These are phyloP conservation scores for Mycena leptocephala DNA, from an alignment of 768 basidiomycete species.

Conservation along the genomic window DNA sequence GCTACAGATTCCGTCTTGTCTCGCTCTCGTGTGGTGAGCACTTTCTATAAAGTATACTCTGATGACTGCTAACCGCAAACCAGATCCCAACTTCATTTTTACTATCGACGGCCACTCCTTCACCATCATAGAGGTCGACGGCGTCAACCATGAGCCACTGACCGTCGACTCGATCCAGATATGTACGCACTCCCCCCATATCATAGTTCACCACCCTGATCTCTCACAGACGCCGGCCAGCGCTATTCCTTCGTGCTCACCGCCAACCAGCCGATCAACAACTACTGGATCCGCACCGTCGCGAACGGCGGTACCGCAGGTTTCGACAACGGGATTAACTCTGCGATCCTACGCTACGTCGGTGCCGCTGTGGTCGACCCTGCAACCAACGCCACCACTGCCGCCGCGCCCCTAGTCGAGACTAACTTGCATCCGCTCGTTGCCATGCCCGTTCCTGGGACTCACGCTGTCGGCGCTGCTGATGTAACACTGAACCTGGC, in stretches of 20 bases:
- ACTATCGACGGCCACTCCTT: slow-evolving; percentile 61
- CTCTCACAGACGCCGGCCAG: slow-evolving; percentile 47
- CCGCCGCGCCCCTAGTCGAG: slow-evolving; percentile 53
- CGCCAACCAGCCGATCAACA: slow-evolving; percentile 62
- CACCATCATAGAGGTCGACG: slow-evolving; percentile 59
- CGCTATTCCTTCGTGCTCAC: slow-evolving; percentile 62
- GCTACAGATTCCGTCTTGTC: slow-evolving; percentile 58
- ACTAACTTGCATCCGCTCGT: slow-evolving; percentile 55
- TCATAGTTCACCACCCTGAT: slow-evolving; percentile 5
- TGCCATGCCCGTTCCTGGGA: slow-evolving; percentile 17
- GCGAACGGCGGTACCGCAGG: slow-evolving; percentile 44
- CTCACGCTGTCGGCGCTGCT: slow-evolving; percentile 7
- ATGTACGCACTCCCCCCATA: not conserved
- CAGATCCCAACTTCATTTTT: slow-evolving; percentile 50
- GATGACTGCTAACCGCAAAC: not conserved
- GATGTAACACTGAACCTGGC: slow-evolving; percentile 32
- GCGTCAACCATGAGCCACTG: slow-evolving; percentile 1
- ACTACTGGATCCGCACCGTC: slow-evolving; percentile 68
- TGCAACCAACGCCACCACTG: slow-evolving; percentile 45
- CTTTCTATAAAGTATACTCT: too few relatives aligned
- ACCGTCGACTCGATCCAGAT: slow-evolving; percentile 31
- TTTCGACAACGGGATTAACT: slow-evolving; percentile 59
- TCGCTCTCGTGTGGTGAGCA: slow-evolving; percentile 49
- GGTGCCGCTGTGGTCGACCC: slow-evolving; percentile 66
- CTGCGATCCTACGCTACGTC: slow-evolving; percentile 67